Base-by-base conservation (phyloP, 2,329 filamentous ascomycete species). In the Hypoxylon sp. region DNA sequence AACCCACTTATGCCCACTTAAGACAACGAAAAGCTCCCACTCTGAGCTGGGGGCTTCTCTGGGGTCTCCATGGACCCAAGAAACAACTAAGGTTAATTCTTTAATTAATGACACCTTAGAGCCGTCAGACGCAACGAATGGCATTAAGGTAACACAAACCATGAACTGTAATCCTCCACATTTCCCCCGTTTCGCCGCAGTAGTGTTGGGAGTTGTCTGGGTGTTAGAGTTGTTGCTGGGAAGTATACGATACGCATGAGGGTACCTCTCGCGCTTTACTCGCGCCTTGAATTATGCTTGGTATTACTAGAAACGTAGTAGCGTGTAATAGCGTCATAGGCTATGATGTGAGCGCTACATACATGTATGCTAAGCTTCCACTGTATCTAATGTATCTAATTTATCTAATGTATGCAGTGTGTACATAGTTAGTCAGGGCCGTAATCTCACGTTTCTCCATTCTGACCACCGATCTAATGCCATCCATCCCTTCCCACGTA, bases 61-160 rank as follows among this genome's bases (percentile, higher is more conserved):
- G 68, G 68, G 68, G 61, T 70, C 68, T 68, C 68, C 65, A 68
- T 59, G 60, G 53, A 34, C 64, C 52, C 59, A 55, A 62, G 57
- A 60, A 60, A 55, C 51, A 63, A 52, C 65, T 59, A 70, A 64
- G 62, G 62, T 50, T 60, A 60, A 63, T 52, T 60, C 56, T 63
- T 68, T 70, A 59, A 63, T 68, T 65, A 68, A 68, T 70, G 51
- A 53, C 53, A 61, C 64, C 43, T 53, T 58, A 55, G 45, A 63
- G 41, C 43, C 30, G 53, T 53, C 28, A 41, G 43, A 28, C 41
- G 38, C 32, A 60, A 45, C 68, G 63, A 71, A 71, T 71, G 59
- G 51, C 36, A 61, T 63, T 41, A 34, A 25, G 19, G 65, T 63
- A 63, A 45, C 60, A 71, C 49, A 60, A 19, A 53, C 60, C 38